These are phyloP conservation scores for Talinum fruticosum DNA, from an alignment of 148 eudicot species.

Conservation along the genomic window DNA sequence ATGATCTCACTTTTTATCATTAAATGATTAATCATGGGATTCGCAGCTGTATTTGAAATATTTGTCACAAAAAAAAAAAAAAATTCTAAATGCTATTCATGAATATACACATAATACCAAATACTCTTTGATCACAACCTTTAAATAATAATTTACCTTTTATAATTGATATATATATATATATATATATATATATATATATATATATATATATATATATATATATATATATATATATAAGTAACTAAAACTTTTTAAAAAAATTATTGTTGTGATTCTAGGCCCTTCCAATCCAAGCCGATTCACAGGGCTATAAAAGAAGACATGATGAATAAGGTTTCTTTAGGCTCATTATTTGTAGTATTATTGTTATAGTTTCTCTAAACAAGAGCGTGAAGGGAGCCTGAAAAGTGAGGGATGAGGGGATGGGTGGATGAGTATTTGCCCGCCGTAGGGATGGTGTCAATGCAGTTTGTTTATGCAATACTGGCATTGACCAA, in stretches of 20 bases:
- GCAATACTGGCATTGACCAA: constrained; percentile 45
- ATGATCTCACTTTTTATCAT: not conserved
- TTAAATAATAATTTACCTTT: no score
- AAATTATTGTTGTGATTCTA: no score
- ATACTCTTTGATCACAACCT: no score
- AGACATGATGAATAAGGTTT: not conserved
- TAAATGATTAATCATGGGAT: not conserved
- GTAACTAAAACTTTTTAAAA: no score
- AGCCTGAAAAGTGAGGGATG: not conserved
- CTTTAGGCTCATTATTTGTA: not conserved
- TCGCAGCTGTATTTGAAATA: not conserved
- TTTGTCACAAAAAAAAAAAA: no score
- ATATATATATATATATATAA: no score
- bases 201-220: no score
- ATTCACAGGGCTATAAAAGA: not conserved
- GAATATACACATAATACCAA: no score
- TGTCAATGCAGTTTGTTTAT: constrained; percentile 44
- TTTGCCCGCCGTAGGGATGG: constrained; percentile 56
- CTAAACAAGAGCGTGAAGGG: not conserved
- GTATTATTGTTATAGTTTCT: not conserved
- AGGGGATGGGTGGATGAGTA: constrained; percentile 34
- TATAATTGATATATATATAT: no score
- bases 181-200: no score
- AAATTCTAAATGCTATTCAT: no score
- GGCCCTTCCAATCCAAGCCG: not conserved